These are phyloP conservation scores for Tetradesmus obliquus DNA, from an alignment of 139 green algal species.

Conservation along the genomic window DNA sequence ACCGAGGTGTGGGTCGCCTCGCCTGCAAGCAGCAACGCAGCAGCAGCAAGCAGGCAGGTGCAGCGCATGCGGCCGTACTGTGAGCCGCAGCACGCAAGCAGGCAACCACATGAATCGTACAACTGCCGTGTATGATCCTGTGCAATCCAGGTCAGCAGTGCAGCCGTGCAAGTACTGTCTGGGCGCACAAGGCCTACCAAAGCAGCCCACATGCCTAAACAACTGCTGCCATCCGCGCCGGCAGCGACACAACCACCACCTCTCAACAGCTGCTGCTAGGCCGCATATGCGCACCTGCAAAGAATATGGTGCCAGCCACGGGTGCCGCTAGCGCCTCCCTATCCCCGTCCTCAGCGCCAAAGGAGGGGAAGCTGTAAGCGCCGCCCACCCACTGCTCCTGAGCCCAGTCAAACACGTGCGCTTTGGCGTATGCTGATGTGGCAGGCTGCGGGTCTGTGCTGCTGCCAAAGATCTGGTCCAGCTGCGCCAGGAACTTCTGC, in stretches of 20 bases:
- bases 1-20: slow-evolving; percentile 81
- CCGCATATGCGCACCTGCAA: slow-evolving; percentile 63
- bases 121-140: background rate
- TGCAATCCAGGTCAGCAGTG: too few species aligned
- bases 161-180: too few species aligned
- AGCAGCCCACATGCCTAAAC: too few species aligned
- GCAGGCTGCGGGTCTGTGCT: slow-evolving; percentile 55
- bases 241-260: background rate
- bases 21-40: slow-evolving; percentile 42
- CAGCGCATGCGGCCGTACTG: background rate
- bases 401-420: slow-evolving; percentile 80
- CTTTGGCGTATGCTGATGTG: slow-evolving; percentile 51
- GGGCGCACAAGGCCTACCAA: too few species aligned
- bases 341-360: slow-evolving; percentile 66
- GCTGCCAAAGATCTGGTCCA: slow-evolving; percentile 82
- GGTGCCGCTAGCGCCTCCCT: slow-evolving; percentile 71
- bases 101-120: background rate
- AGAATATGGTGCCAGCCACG: slow-evolving; percentile 76
- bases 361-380: slow-evolving; percentile 82
- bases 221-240: too few species aligned
- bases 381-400: slow-evolving; percentile 73
- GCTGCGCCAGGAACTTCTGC: slow-evolving; percentile 66
- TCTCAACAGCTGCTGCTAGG: background rate
- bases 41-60: background rate
- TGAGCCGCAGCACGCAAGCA: background rate